phyloP scores from a whole-genome alignment of 805 yeast species.

The Yarrowia sp. region DNA sequence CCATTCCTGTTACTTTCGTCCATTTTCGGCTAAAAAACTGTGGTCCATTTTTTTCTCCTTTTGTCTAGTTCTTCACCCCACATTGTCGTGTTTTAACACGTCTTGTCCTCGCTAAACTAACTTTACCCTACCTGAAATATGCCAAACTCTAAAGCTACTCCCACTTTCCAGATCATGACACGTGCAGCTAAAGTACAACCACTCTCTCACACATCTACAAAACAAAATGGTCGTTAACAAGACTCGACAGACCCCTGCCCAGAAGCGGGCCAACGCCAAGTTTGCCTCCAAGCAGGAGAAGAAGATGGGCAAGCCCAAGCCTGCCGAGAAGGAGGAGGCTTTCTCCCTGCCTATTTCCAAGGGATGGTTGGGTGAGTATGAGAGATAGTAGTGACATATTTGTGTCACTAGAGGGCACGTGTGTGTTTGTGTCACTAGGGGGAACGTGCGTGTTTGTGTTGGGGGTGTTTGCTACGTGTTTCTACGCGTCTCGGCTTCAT shows the following conservation, averaged over 20 bases:
- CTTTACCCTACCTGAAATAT: constrained; percentile 21
- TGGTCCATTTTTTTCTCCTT: not conserved
- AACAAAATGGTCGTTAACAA: constrained; percentile 6
- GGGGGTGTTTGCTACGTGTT: no score
- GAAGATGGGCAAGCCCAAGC: constrained; percentile 71
- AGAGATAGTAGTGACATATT: no score
- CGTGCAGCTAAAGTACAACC: not conserved
- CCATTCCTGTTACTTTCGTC: no score
- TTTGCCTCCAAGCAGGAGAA: constrained; percentile 71
- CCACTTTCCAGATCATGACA: not conserved
- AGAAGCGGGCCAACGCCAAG: constrained; percentile 81
- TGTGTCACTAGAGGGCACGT: no score
- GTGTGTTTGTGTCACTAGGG: no score
- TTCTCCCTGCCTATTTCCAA: constrained; percentile 53
- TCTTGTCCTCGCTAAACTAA: not conserved
- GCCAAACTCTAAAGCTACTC: not conserved
- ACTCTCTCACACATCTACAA: no score
- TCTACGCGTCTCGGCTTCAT: no score
- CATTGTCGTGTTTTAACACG: not conserved
- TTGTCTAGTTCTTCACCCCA: not conserved
- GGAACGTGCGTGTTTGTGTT: no score
- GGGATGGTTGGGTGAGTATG: constrained; percentile 59
- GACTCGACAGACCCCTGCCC: constrained; percentile 71
- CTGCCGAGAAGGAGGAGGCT: constrained; percentile 40
- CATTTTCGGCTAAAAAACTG: no score